Base-by-base conservation (phyloP, 2,329 filamentous ascomycete genomes). In the Metarhizium robertsii region DNA sequence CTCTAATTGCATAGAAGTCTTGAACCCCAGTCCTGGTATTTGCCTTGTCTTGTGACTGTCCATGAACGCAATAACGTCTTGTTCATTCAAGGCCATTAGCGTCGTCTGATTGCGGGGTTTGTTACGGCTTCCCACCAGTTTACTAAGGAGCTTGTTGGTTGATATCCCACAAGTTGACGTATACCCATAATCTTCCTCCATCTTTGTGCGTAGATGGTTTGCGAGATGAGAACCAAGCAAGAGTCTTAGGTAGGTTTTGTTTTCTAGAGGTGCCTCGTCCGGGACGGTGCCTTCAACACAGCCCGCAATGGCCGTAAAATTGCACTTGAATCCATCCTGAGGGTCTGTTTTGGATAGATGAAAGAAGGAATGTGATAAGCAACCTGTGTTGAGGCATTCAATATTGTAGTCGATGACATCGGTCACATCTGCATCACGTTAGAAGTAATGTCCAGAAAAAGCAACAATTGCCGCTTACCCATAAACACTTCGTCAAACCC, bases 51-150 rank as follows among this genome's bases (percentile, higher is more conserved):
- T 83, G 65, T 92, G 85, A 2, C 65, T 67, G 62, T 94, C 90
- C 62, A 97, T 77, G 65, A 97, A 97, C 0, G 69, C 66, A 6
- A 75, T 75, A 13, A 88, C 78, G 57, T 85, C 69, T 14, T 71
- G 62, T 3, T 75, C 73, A 54, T 81, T 80, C 2, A 87, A 81
- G 5, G 87, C 84, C 47, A 95, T 71, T 7, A 97, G 74, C 0
- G 88, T 90, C 0, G 92, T 97, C 69, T 97, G 94, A 58, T 83
- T 87, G 57, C 86, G 85, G 1, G 92, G 92, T 71, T 97, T 97
- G 67, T 96, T 84, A 57, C 86, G 75, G 67, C 84, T 88, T 13
- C 92, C 92, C 10, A 85, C 88, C 14, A 97, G 78, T 69, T 97
- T 97, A 57, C 88, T 84, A 11, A 96, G 76, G 5, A 92, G 71